A percentile compares a stretch with the other conserved stretches of the same genome.
These are phyloP conservation scores for Sporothrix dimorphospora DNA, from an alignment of 2,329 filamentous ascomycete genomes.

Conservation along the genomic window DNA sequence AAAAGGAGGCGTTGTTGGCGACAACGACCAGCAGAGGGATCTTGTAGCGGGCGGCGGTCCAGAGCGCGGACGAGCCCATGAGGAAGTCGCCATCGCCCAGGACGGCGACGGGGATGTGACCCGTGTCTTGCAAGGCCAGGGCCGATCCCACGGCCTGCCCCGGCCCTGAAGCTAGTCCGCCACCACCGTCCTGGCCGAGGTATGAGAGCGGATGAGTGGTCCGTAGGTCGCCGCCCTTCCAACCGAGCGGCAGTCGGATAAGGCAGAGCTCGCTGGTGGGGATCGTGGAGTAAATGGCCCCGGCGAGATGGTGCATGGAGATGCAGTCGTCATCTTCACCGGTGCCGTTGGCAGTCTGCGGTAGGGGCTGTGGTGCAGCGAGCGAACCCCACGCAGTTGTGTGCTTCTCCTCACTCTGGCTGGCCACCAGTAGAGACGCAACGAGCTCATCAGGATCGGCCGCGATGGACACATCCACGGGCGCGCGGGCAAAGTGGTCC, in stretches of 20 bases:
- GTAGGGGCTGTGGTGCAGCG: no score
- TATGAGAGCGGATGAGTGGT: slow-evolving; percentile 25
- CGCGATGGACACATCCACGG: slow-evolving; percentile 9
- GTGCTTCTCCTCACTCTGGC: neutral
- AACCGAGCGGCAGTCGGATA: slow-evolving; percentile 24
- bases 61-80: slow-evolving; percentile 25
- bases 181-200: slow-evolving; percentile 26
- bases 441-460: slow-evolving; percentile 25
- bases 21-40: slow-evolving; percentile 20
- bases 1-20: slow-evolving; percentile 28
- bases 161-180: slow-evolving; percentile 14
- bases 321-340: neutral
- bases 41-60: slow-evolving; percentile 22
- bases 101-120: slow-evolving; percentile 16
- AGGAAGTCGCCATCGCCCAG: slow-evolving; percentile 29
- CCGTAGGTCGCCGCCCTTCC: slow-evolving; percentile 19
- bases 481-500: slow-evolving; percentile 22
- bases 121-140: slow-evolving; percentile 15
- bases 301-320: neutral
- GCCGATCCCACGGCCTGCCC: slow-evolving; percentile 23
- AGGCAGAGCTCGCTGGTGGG: slow-evolving; percentile 16
- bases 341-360: neutral
- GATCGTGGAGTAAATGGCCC: slow-evolving; percentile 14
- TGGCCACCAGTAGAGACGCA: slow-evolving; percentile 1
- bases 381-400: neutral